Conservation (phyloP, 495 filamentous ascomycete genomes). For the Penicillium herquei region DNA sequence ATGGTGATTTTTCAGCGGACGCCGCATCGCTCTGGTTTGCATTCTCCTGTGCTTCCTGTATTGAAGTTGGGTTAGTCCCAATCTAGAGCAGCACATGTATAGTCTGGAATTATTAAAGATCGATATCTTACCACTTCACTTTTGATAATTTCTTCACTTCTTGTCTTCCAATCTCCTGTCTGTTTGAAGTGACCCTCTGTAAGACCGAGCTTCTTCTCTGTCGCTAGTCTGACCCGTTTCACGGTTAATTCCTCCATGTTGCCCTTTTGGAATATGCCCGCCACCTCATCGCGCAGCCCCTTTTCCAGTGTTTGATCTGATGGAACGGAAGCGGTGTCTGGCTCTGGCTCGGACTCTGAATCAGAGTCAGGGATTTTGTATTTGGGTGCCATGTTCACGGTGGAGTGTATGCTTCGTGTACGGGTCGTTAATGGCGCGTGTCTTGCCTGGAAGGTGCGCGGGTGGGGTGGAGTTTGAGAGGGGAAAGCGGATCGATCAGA, state of each 20-base stretch:
- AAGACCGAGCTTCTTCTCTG: constrained; percentile 64
- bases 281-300: constrained; percentile 59
- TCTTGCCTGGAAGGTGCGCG: background rate
- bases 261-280: constrained; percentile 52
- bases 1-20: constrained; percentile 7
- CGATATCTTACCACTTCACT: constrained; percentile 61
- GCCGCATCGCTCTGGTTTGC: constrained; percentile 11
- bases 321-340: background rate
- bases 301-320: constrained; percentile 43
- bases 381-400: constrained; percentile 30
- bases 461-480: no score
- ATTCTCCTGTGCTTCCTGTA: constrained; percentile 33
- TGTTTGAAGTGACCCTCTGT: constrained; percentile 67
- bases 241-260: constrained; percentile 69
- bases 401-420: background rate
- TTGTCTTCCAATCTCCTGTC: constrained; percentile 68
- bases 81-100: background rate
- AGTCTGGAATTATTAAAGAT: background rate
- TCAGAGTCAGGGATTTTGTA: constrained; percentile 39
- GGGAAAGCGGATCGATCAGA: no score
- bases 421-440: background rate
- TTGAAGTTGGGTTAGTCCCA: background rate
- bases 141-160: constrained; percentile 72
- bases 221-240: constrained; percentile 66
- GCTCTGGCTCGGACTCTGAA: constrained; percentile 19